phyloP scores from a whole-genome alignment of 495 filamentous ascomycete genomes.

The Podospora appendiculata region DNA sequence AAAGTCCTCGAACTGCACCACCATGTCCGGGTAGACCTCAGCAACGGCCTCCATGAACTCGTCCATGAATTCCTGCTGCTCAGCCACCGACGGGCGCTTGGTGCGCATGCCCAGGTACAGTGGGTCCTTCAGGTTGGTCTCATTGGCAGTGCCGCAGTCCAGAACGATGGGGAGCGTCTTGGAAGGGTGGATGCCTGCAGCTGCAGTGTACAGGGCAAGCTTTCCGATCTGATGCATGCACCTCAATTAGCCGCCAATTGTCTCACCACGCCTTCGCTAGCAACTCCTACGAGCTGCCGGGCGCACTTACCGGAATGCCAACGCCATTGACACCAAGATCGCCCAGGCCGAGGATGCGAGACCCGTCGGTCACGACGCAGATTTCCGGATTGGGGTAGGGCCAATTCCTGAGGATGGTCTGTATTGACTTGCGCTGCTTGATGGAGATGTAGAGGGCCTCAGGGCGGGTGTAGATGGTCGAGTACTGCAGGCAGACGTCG shows the following conservation, averaged over 20 bases:
- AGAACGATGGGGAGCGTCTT: slow-evolving; percentile 87
- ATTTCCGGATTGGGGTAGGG: slow-evolving; percentile 83
- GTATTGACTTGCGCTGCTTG: slow-evolving; percentile 77
- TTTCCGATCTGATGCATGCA: slow-evolving; percentile 58
- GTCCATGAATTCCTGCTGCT: slow-evolving; percentile 91
- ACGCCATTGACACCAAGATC: slow-evolving; percentile 97
- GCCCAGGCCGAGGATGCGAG: slow-evolving; percentile 89
- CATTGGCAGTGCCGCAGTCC: slow-evolving; percentile 88
- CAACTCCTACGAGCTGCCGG: slow-evolving; percentile 1
- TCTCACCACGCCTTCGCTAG: neutral
- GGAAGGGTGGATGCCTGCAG: slow-evolving; percentile 89
- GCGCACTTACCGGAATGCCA: slow-evolving; percentile 79
- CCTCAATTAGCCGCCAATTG: slow-evolving; percentile 13
- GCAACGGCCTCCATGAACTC: slow-evolving; percentile 91
- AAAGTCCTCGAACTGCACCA: slow-evolving; percentile 98
- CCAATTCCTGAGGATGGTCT: slow-evolving; percentile 82
- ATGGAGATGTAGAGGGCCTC: slow-evolving; percentile 93
- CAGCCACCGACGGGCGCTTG: slow-evolving; percentile 69
- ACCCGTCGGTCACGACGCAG: slow-evolving; percentile 94
- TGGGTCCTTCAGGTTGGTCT: slow-evolving; percentile 79
- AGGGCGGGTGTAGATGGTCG: slow-evolving; percentile 88
- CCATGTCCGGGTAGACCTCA: slow-evolving; percentile 83
- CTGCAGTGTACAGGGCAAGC: slow-evolving; percentile 87
- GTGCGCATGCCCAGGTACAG: slow-evolving; percentile 86
- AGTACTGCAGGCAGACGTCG: slow-evolving; percentile 93